Evolutionary conservation across 1,284 basidiomycete genomes (phyloP).

Genomic region (Amylostereum areolatum): DNA sequence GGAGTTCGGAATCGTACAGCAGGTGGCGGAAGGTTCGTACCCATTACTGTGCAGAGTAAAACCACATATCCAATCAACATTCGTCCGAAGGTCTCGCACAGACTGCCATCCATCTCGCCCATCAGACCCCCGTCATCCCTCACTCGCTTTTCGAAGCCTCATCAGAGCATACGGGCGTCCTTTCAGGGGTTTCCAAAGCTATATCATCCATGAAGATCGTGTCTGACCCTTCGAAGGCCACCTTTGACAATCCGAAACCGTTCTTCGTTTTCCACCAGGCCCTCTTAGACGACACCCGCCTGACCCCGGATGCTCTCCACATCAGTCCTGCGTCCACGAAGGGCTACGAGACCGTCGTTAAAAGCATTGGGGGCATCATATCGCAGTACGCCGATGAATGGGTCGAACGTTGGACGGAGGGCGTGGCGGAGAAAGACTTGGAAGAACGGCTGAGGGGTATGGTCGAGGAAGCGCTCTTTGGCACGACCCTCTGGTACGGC

Average conservation of each 20-base stretch:
- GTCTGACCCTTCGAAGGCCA: too few species aligned
- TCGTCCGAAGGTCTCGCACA: conserved; percentile 28
- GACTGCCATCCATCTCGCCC: conserved; percentile 23
- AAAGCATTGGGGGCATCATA: conserved; percentile 34
- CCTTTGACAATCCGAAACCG: conserved; percentile 14
- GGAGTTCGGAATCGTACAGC: conserved; percentile 58
- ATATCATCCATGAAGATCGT: too few species aligned
- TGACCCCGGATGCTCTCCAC: conserved; percentile 32
- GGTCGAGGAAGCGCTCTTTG: conserved; percentile 40
- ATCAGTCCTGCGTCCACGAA: conserved; percentile 31
- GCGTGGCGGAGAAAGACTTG: conserved; percentile 25
- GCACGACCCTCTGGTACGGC: conserved; percentile 33
- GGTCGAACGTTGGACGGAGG: conserved; percentile 31
- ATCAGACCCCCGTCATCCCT: conserved; percentile 20
- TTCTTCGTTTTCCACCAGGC: conserved; percentile 32
- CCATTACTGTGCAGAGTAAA: background rate
- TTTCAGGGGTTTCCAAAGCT: too few species aligned
- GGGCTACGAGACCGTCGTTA: conserved; percentile 20
- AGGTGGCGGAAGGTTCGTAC: conserved; percentile 55
- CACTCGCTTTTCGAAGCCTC: conserved; percentile 19
- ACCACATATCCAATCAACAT: background rate
- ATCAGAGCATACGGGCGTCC: background rate
- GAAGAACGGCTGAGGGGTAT: conserved; percentile 24
- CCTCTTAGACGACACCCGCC: conserved; percentile 29
- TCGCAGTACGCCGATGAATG: conserved; percentile 42